Evolutionary conservation across 176 grass and related monocot species (phyloP).

Genomic region (Paspalum notatum): DNA sequence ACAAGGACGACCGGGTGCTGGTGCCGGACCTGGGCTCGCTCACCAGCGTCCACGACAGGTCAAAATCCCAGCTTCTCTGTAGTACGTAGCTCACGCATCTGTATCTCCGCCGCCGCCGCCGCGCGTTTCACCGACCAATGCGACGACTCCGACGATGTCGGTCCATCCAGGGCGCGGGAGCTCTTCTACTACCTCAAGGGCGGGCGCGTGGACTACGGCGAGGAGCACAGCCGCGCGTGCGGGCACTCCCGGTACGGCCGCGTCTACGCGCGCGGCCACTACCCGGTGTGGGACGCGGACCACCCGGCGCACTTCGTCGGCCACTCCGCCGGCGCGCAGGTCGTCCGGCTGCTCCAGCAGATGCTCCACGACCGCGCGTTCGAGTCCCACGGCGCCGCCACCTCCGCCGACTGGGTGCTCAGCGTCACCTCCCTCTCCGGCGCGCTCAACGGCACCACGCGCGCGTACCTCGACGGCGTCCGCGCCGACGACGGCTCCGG

Average conservation of each 20-base stretch:
- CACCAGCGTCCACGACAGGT: constrained; percentile 85
- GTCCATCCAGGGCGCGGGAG: constrained; percentile 71
- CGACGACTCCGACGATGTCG: no score
- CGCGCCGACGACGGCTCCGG: constrained; percentile 38
- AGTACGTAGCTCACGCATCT: no score
- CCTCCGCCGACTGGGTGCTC: constrained; percentile 70
- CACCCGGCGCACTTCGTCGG: constrained; percentile 82
- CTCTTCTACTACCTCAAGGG: constrained; percentile 95
- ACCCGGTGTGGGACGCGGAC: constrained; percentile 68
- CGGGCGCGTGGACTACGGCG: constrained; percentile 80
- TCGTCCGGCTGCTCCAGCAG: constrained; percentile 79
- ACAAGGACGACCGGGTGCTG: constrained; percentile 82
- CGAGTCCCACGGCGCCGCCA: constrained; percentile 46
- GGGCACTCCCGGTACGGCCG: constrained; percentile 65
- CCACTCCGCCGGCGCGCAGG: constrained; percentile 84
- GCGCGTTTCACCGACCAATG: no score
- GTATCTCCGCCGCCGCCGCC: no score
- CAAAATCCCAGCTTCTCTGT: no score
- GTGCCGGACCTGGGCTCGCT: constrained; percentile 85
- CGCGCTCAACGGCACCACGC: constrained; percentile 73
- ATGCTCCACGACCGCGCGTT: constrained; percentile 87
- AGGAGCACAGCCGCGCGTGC: constrained; percentile 63
- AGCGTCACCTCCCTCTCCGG: constrained; percentile 86
- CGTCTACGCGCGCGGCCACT: constrained; percentile 64
- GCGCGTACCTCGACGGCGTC: constrained; percentile 65